Conservation (phyloP, 345 rosid genomes). For the Populus pruinosa region DNA sequence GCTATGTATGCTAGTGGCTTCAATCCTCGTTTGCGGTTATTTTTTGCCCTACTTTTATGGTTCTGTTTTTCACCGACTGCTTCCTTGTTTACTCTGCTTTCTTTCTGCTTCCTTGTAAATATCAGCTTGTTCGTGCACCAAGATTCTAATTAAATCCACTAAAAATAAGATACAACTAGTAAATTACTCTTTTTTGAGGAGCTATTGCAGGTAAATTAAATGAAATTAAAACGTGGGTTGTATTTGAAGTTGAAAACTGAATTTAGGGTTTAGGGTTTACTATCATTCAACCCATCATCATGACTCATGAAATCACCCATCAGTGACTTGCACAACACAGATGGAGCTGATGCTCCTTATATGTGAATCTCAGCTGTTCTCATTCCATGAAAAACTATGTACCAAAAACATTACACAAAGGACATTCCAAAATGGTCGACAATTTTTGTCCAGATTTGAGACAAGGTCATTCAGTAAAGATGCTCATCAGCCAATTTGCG, state of each 20-base stretch:
- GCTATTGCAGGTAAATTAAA: background rate
- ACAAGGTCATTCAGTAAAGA: too few relatives aligned
- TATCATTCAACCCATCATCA: background rate
- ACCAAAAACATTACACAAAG: too few relatives aligned
- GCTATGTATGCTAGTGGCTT: background rate
- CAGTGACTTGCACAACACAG: background rate
- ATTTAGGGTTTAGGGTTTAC: background rate
- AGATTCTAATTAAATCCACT: background rate
- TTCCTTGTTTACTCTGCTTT: background rate
- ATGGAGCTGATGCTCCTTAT: too few relatives aligned
- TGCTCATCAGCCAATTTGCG: too few relatives aligned
- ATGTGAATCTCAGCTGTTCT: too few relatives aligned
- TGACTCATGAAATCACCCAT: background rate
- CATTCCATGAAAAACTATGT: too few relatives aligned
- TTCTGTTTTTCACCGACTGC: background rate
- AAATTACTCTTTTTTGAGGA: background rate
- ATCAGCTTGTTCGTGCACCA: background rate
- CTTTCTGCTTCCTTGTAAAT: background rate
- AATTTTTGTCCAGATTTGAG: too few relatives aligned
- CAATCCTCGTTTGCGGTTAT: background rate
- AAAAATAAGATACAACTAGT: background rate
- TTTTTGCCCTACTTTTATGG: background rate
- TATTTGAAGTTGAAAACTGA: background rate
- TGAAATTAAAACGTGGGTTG: background rate
- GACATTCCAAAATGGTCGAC: too few relatives aligned